A percentile compares a stretch with the other conserved stretches of the same genome.
phyloP scores from a whole-genome alignment of 345 rosid genomes.

The Syzygium aromaticum region DNA sequence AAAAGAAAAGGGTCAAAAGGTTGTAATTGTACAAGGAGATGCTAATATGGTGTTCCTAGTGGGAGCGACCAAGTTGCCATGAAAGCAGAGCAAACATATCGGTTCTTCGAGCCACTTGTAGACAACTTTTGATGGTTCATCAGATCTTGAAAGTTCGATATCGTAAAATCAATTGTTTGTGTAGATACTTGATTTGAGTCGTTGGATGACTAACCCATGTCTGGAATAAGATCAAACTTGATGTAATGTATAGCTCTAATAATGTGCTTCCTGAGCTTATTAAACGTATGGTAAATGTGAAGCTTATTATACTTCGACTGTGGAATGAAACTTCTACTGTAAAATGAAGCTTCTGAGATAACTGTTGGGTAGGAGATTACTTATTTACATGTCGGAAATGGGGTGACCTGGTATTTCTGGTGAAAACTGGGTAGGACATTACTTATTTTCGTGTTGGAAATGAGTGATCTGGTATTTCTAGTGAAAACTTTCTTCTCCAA shows the following conservation, averaged over 20 bases:
- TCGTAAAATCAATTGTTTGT: not conserved
- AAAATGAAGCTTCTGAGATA: not conserved
- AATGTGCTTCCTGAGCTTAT: not conserved
- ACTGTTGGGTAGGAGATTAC: not conserved
- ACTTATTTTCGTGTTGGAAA: not conserved
- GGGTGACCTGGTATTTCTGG: not conserved
- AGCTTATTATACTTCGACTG: not conserved
- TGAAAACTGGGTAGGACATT: not conserved
- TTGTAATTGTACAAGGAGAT: not conserved
- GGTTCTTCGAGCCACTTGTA: not conserved
- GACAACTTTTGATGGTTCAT: not conserved
- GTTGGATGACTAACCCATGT: not conserved
- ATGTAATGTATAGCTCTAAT: not conserved
- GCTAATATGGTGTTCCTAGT: not conserved
- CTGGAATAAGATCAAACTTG: not conserved
- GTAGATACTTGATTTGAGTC: not conserved
- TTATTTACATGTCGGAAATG: not conserved
- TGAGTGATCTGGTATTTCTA: not conserved
- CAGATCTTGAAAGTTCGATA: not conserved
- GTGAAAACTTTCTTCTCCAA: not conserved
- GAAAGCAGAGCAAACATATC: not conserved
- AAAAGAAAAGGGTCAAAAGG: not conserved
- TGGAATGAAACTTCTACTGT: not conserved
- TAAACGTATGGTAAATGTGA: not conserved
- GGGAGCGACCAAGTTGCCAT: not conserved